phyloP scores from a whole-genome alignment of 768 basidiomycete species.

The Agaricus blazei region DNA sequence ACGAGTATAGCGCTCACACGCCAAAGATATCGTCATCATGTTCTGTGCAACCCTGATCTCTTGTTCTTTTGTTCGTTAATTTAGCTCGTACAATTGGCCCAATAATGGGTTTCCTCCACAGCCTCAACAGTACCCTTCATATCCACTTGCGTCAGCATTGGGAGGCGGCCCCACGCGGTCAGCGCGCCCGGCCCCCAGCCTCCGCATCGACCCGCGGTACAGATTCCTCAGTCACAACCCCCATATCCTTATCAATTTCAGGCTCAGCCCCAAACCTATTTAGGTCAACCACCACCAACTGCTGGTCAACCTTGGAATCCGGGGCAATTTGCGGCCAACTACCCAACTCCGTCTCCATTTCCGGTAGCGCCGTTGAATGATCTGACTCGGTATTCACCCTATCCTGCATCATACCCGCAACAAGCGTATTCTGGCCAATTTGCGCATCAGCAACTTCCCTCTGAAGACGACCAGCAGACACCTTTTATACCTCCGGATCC shows the following conservation, averaged over 20 bases:
- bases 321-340: no score
- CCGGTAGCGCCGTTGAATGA: neutral
- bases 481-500: neutral
- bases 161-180: neutral
- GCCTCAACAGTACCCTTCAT: neutral
- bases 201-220: neutral
- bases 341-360: neutral
- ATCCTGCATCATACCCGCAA: neutral
- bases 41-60: neutral
- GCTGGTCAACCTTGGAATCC: no score
- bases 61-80: neutral
- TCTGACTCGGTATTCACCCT: neutral
- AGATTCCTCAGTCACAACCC: neutral
- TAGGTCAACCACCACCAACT: no score
- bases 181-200: neutral
- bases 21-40: no score
- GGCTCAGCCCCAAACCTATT: neutral
- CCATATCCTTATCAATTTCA: slow-evolving; percentile 5
- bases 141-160: neutral
- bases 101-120: neutral
- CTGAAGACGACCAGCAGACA: neutral
- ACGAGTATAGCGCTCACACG: neutral
- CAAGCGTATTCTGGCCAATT: slow-evolving; percentile 6
- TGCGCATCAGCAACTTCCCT: neutral
- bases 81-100: slow-evolving; percentile 2